phyloP scores from a whole-genome alignment of 768 basidiomycete species.

The Sutorius australiensis region DNA sequence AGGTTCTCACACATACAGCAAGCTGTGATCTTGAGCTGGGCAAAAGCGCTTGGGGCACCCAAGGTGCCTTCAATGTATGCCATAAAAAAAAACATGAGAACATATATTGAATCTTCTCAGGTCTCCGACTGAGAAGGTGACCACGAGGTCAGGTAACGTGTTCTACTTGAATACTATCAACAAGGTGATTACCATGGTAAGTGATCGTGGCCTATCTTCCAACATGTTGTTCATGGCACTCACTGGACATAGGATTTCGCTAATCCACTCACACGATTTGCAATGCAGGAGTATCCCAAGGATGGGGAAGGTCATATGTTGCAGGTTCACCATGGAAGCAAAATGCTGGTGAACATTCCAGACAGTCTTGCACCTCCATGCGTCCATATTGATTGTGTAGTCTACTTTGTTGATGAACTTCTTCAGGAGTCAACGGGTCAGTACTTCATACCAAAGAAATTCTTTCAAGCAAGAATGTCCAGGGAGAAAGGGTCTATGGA shows the following conservation, averaged over 20 bases:
- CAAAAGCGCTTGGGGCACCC: too few relatives aligned
- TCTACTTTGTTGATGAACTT: constrained; percentile 28
- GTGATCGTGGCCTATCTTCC: too few relatives aligned
- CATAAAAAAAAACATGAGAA: too few relatives aligned
- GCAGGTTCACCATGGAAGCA: constrained; percentile 26
- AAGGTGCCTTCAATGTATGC: too few relatives aligned
- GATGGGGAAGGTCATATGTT: constrained; percentile 16
- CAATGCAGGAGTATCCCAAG: constrained; percentile 29
- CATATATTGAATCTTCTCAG: too few relatives aligned
- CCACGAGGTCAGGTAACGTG: too few relatives aligned
- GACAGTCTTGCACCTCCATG: constrained; percentile 23
- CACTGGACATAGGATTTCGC: constrained; percentile 6
- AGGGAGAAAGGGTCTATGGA: not conserved
- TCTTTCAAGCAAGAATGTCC: constrained; percentile 9
- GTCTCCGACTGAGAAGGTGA: too few relatives aligned
- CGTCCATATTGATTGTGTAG: constrained; percentile 8
- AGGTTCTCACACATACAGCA: too few relatives aligned
- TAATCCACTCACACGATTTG: constrained; percentile 20
- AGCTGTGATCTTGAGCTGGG: too few relatives aligned
- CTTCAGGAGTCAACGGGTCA: not conserved
- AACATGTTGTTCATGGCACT: too few relatives aligned
- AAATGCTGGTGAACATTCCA: constrained; percentile 30
- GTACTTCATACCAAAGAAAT: constrained; percentile 11
- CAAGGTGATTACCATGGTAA: too few relatives aligned
- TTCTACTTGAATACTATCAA: too few relatives aligned